phyloP scores from a whole-genome alignment of 2,329 filamentous ascomycete species.

The Microcyclosporella mali region DNA sequence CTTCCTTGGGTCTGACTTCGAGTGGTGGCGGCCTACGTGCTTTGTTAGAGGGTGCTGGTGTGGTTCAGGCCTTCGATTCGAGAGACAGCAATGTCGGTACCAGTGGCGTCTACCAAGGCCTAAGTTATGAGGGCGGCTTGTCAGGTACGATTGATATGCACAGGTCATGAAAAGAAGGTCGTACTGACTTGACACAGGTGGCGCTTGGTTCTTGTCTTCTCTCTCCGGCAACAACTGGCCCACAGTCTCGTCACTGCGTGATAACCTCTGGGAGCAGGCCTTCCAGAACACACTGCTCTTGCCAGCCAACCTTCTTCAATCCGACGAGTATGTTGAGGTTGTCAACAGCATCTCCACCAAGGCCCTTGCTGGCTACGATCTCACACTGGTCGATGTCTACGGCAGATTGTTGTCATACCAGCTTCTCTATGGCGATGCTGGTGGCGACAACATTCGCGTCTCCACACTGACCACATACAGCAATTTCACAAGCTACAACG shows the following conservation, averaged over 20 bases:
- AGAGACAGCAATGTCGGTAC: constrained; percentile 37
- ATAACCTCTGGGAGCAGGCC: constrained; percentile 37
- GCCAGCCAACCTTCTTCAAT: constrained; percentile 28
- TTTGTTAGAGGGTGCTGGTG: constrained; percentile 35
- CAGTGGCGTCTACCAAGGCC: constrained; percentile 40
- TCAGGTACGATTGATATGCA: constrained; percentile 25
- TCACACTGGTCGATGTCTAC: constrained; percentile 38
- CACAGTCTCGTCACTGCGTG: constrained; percentile 37
- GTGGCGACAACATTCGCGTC: constrained; percentile 34
- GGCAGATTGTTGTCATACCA: constrained; percentile 39
- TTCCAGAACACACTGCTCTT: constrained; percentile 36
- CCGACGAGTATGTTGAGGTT: constrained; percentile 29
- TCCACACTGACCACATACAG: constrained; percentile 31
- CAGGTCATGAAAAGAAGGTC: not conserved
- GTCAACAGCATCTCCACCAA: constrained; percentile 34
- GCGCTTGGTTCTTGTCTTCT: constrained; percentile 43
- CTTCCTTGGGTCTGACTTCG: constrained; percentile 38
- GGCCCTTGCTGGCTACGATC: constrained; percentile 34
- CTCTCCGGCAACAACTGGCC: constrained; percentile 44
- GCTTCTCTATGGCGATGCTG: constrained; percentile 34
- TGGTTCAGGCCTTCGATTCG: constrained; percentile 40
- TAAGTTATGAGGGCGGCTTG: constrained; percentile 43
- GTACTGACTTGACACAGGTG: constrained; percentile 32
- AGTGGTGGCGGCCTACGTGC: constrained; percentile 42
- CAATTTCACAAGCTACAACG: constrained; percentile 38